Base-by-base conservation (phyloP, 495 filamentous ascomycete genomes). In the Parathielavia hyrcaniae region DNA sequence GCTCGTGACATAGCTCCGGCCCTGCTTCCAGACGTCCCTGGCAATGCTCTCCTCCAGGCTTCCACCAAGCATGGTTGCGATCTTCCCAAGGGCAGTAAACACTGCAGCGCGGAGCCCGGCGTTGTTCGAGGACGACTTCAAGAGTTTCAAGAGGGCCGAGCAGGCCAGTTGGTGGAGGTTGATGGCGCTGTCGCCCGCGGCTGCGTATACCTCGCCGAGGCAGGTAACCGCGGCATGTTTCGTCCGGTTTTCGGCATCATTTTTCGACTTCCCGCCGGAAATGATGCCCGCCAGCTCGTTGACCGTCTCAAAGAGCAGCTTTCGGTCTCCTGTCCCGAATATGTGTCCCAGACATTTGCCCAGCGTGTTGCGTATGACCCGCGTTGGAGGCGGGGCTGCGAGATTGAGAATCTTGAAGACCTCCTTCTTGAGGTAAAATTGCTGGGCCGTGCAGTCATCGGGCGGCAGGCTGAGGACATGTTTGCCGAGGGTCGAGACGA, bases 171-270 rank as follows among this genome's bases (percentile, higher is more conserved):
- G 84, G 57, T 92, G 87, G 64, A 95, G 77, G 60, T 86, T 85
- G 70, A 96, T 89, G 19, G 90, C 93, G 71, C 93, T 97, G 69
- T 96, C 92, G 32, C 93, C 93, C 8, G 93, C 93, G 16, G 85
- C 81, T 45, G 84, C 88, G 69, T 90, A 96, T 26, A 97, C 81
- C 69, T 91, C 89, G 36, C 93, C 93, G 58, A 99, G 64, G 68
- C 91, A 97, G 66, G 87, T 81, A 36, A 87, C 89, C 14, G 92
- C 92, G 3, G 91, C 92, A 81, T 96, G 90, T 69, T 88, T 91
- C 5, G 74, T 73, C 61, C 79, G 75, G 59, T 69, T 62, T 55
- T 78, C 80, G 50, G 67, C 64, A 53, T 97, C 93, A 53, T 81
- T 86, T 67, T 96, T 92, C 26, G 77, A 77, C 69, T 96, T 99